These are phyloP conservation scores for Euphrasia confusa DNA, from an alignment of 257 asterid species.

Conservation along the genomic window DNA sequence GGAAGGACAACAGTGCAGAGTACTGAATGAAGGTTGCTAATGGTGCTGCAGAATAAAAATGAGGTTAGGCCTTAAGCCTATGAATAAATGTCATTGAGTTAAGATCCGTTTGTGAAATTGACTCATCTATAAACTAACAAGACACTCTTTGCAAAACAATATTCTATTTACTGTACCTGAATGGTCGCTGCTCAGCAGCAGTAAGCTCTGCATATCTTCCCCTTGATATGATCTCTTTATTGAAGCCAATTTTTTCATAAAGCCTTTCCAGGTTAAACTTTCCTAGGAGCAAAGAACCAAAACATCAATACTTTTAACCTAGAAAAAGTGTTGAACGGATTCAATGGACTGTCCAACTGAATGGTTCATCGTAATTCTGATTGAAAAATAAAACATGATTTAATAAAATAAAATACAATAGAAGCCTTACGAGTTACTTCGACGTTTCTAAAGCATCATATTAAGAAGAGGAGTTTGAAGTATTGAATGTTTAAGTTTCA, in stretches of 20 bases:
- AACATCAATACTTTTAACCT: conserved; percentile 12
- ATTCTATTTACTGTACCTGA: conserved; percentile 44
- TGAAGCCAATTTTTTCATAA: conserved; percentile 87
- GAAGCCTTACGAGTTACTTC: too few relatives aligned
- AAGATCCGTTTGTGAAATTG: conserved; percentile 4
- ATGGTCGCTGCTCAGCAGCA: conserved; percentile 89
- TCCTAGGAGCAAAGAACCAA: conserved; percentile 45
- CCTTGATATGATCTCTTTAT: conserved; percentile 84
- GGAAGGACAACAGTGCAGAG: conserved; percentile 1
- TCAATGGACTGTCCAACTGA: neutral
- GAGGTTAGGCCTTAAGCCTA: neutral
- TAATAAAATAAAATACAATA: too few relatives aligned
- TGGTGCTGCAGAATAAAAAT: conserved; percentile 4
- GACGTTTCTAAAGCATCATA: too few relatives aligned
- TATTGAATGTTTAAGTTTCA: too few relatives aligned
- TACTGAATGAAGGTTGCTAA: neutral
- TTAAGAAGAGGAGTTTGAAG: too few relatives aligned
- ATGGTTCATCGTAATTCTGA: neutral
- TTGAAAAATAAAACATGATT: too few relatives aligned
- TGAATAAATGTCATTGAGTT: conserved; percentile 4
- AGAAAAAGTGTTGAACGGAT: conserved; percentile 8
- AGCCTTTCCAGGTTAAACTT: conserved; percentile 79
- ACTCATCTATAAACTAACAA: conserved; percentile 8
- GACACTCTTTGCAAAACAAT: neutral
- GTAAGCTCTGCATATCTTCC: conserved; percentile 88